Evolutionary conservation across 306 rosid genomes (phyloP).

Genomic region (Corylus americana): DNA sequence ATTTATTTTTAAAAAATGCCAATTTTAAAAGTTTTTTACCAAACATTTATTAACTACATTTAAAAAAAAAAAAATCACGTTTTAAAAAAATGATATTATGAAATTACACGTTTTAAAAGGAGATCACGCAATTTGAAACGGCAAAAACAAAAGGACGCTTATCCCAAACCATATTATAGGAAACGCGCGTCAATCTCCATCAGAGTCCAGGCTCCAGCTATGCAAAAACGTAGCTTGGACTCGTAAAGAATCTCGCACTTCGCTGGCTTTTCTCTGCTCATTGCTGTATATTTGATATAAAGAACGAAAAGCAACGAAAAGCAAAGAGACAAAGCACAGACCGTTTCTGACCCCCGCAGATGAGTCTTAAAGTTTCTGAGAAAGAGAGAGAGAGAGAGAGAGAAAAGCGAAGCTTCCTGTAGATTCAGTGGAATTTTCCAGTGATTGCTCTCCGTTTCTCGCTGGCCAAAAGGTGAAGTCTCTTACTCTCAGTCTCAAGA

Average conservation of each 20-base stretch:
- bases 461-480: conserved; percentile 42
- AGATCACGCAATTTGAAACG: too few relatives aligned
- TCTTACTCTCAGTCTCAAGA: background rate
- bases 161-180: background rate
- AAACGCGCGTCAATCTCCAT: conserved; percentile 26
- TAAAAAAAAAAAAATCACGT: too few relatives aligned
- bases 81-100: too few relatives aligned
- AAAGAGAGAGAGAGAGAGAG: background rate
- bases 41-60: too few relatives aligned
- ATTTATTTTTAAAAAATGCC: too few relatives aligned
- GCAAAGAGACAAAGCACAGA: conserved; percentile 30
- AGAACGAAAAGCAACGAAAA: conserved; percentile 24
- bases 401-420: conserved; percentile 30
- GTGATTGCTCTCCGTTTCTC: conserved; percentile 3
- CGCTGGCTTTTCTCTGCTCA: background rate
- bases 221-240: conserved; percentile 48
- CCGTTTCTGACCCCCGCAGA: conserved; percentile 28
- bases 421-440: conserved; percentile 30
- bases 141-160: too few relatives aligned
- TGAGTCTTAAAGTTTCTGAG: background rate
- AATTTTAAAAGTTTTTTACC: too few relatives aligned
- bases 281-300: background rate
- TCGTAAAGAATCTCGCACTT: conserved; percentile 14
- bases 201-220: conserved; percentile 43
- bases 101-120: too few relatives aligned